These are phyloP conservation scores for Lipomyces oligophaga DNA, from an alignment of 805 yeast genomes.

Conservation along the genomic window DNA sequence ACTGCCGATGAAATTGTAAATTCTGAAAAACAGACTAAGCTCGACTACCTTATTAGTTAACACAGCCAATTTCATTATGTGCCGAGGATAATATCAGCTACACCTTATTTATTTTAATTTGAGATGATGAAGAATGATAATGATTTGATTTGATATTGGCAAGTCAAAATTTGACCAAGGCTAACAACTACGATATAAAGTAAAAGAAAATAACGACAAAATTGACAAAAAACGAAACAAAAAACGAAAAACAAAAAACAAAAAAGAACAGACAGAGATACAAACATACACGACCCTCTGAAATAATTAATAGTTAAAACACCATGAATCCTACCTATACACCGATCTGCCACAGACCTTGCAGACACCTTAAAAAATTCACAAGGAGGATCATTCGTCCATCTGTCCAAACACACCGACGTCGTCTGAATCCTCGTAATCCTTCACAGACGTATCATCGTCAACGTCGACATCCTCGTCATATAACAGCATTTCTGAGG, in stretches of 20 bases:
- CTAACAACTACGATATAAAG: background rate
- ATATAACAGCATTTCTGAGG: slow-evolving; percentile 10
- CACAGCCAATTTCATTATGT: too few species aligned
- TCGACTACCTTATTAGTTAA: too few species aligned
- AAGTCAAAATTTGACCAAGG: background rate
- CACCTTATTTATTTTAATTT: too few species aligned
- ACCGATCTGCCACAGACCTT: background rate
- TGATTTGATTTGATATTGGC: background rate
- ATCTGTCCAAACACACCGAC: slow-evolving; percentile 40
- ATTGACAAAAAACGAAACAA: background rate
- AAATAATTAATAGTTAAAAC: background rate
- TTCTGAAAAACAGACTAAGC: too few species aligned
- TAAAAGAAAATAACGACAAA: background rate
- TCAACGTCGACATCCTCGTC: slow-evolving; percentile 28
- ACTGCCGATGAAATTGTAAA: too few species aligned
- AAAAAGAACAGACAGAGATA: background rate
- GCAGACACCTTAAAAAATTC: background rate
- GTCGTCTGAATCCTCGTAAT: slow-evolving; percentile 32
- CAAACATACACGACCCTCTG: background rate
- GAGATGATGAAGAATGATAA: slow-evolving; percentile 2
- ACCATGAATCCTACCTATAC: too few species aligned
- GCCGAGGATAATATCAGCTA: too few species aligned
- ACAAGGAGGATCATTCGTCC: slow-evolving; percentile 33
- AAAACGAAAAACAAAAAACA: background rate
- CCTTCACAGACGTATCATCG: slow-evolving; percentile 36